Conservation (phyloP, 495 filamentous ascomycete species). For the Hypoxylon intermedium region DNA sequence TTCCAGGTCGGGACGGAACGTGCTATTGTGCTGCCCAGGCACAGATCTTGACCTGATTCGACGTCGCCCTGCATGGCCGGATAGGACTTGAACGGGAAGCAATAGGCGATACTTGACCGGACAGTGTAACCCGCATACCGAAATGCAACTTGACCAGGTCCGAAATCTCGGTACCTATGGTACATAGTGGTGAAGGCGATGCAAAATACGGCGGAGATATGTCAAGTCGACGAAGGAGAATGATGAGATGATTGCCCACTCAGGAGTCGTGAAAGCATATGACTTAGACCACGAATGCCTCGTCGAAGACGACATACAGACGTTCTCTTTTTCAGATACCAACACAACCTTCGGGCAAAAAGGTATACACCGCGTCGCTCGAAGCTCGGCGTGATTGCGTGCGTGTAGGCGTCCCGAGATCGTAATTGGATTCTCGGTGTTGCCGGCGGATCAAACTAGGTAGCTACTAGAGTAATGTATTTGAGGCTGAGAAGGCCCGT, state of each 20-base stretch:
- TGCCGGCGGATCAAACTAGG: slow-evolving; percentile 28
- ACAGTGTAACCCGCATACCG: slow-evolving; percentile 28
- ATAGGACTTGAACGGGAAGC: slow-evolving; percentile 32
- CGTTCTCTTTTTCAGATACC: neutral
- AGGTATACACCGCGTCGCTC: slow-evolving; percentile 11
- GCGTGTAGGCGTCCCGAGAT: neutral
- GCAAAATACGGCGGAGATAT: neutral
- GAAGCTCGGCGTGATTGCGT: slow-evolving; percentile 7
- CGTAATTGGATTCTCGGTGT: slow-evolving; percentile 31
- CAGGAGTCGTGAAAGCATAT: neutral
- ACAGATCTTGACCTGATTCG: slow-evolving; percentile 27
- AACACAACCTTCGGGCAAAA: slow-evolving; percentile 9
- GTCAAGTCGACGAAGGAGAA: neutral
- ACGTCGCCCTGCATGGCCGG: slow-evolving; percentile 14
- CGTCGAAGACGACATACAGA: too few species aligned
- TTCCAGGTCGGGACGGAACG: slow-evolving; percentile 25
- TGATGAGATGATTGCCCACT: slow-evolving; percentile 3
- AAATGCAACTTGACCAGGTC: slow-evolving; percentile 20
- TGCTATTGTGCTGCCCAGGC: slow-evolving; percentile 11
- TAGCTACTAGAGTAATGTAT: neutral
- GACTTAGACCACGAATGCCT: neutral
- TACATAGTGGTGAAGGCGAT: neutral
- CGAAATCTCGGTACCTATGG: slow-evolving; percentile 25
- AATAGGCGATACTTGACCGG: slow-evolving; percentile 29
- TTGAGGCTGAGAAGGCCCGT: too few species aligned